Evolutionary conservation across 257 asterid species (phyloP).

Genomic region (Ehretia macrophylla): DNA sequence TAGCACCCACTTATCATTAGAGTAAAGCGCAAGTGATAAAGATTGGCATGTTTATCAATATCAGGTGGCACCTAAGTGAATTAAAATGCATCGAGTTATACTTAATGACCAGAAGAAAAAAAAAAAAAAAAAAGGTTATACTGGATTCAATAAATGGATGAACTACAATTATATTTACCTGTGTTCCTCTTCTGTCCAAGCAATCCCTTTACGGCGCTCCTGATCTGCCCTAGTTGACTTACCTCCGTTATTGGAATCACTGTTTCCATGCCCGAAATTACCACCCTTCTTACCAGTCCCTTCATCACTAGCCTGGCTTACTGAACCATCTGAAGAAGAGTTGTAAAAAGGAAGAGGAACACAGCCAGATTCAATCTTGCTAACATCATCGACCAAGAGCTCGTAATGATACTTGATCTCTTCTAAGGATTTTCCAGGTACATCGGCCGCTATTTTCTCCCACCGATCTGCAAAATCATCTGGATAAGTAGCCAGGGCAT

Average conservation of each 20-base stretch:
- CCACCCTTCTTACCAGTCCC: constrained; percentile 41
- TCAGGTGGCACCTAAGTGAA: too few relatives aligned
- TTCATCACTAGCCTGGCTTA: constrained; percentile 52
- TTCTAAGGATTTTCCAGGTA: constrained; percentile 67
- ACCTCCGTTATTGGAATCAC: constrained; percentile 51
- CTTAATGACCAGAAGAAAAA: too few relatives aligned
- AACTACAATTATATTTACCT: constrained; percentile 35
- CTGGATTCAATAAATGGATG: too few relatives aligned
- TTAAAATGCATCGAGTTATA: too few relatives aligned
- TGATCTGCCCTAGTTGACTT: constrained; percentile 64
- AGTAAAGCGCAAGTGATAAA: too few relatives aligned
- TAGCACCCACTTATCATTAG: too few relatives aligned
- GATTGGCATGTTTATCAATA: too few relatives aligned
- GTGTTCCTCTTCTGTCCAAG: constrained; percentile 99
- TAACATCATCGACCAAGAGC: constrained; percentile 66
- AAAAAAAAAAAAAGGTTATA: too few relatives aligned
- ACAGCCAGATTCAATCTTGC: constrained; percentile 64
- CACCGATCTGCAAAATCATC: constrained; percentile 65
- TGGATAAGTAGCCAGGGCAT: constrained; percentile 62
- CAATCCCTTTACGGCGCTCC: constrained; percentile 92
- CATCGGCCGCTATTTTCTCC: constrained; percentile 78
- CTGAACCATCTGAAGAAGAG: constrained; percentile 49
- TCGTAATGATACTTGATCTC: constrained; percentile 74
- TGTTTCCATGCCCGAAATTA: constrained; percentile 32
- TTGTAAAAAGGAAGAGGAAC: constrained; percentile 63